phyloP scores from a whole-genome alignment of 2,329 filamentous ascomycete genomes.

The Corynespora cassiicola region DNA sequence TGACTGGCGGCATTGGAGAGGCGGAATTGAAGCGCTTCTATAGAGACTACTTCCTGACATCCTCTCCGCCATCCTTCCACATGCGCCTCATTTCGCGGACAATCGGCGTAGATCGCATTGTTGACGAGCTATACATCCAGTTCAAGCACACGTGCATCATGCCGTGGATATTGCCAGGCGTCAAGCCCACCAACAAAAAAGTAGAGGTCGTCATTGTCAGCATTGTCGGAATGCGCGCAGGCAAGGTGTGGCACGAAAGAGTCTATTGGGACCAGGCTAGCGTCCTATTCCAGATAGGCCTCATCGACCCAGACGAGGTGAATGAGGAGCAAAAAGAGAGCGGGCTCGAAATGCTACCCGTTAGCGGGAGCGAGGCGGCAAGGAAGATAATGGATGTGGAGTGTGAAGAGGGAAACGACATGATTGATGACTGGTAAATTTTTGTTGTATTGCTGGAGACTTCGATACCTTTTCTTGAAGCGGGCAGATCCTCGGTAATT shows the following conservation, averaged over 20 bases:
- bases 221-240: constrained; percentile 62
- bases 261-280: constrained; percentile 69
- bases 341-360: constrained; percentile 55
- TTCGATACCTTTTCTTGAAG: no score
- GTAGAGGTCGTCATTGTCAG: constrained; percentile 65
- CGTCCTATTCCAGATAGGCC: constrained; percentile 64
- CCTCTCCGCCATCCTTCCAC: constrained; percentile 54
- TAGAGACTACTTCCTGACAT: constrained; percentile 60
- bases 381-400: constrained; percentile 55
- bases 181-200: constrained; percentile 62
- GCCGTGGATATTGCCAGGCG: constrained; percentile 65
- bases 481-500: no score
- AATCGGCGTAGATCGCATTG: constrained; percentile 63
- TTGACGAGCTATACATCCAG: constrained; percentile 64
- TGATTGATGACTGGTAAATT: constrained; percentile 54
- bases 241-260: constrained; percentile 63
- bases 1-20: constrained; percentile 53
- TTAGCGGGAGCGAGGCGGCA: constrained; percentile 54
- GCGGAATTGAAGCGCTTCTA: constrained; percentile 61
- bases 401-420: constrained; percentile 51
- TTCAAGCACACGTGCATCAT: constrained; percentile 65
- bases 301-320: constrained; percentile 63
- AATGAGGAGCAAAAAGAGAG: constrained; percentile 53
- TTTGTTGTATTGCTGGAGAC: no score
- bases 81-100: constrained; percentile 65